A percentile compares a stretch with the other conserved stretches of the same genome.
These are phyloP conservation scores for Penicillium daleae DNA, from an alignment of 495 filamentous ascomycete genomes.

Conservation along the genomic window DNA sequence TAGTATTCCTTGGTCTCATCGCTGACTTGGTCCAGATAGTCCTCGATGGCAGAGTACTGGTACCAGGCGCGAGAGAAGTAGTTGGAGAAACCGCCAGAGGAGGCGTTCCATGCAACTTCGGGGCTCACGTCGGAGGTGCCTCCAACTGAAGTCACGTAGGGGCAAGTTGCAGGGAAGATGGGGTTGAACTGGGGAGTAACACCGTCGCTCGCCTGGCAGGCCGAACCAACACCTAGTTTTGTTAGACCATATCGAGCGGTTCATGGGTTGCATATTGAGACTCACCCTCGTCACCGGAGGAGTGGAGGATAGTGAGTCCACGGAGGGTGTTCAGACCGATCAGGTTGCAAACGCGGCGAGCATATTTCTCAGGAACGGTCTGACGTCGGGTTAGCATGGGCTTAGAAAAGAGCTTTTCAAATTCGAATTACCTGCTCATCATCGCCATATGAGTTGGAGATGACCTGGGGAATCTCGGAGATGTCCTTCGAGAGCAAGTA, in stretches of 20 bases:
- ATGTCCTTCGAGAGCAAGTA: slow-evolving; percentile 59
- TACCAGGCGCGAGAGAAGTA: slow-evolving; percentile 62
- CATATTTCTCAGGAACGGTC: slow-evolving; percentile 67
- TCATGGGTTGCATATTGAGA: slow-evolving; percentile 22
- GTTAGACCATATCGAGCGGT: neutral
- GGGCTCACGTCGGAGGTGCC: slow-evolving; percentile 58
- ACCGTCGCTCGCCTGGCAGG: slow-evolving; percentile 63
- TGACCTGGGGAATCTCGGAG: slow-evolving; percentile 62
- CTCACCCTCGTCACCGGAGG: slow-evolving; percentile 68
- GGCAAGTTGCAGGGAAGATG: slow-evolving; percentile 66
- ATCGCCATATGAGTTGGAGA: slow-evolving; percentile 74
- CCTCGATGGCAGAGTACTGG: slow-evolving; percentile 57
- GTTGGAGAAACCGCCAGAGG: slow-evolving; percentile 69
- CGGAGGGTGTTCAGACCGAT: slow-evolving; percentile 69
- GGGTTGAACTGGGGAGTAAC: slow-evolving; percentile 62
- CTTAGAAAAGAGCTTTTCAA: neutral
- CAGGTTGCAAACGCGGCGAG: slow-evolving; percentile 66
- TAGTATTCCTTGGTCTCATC: slow-evolving; percentile 44
- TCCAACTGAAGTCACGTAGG: slow-evolving; percentile 69
- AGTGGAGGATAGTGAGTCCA: slow-evolving; percentile 66
- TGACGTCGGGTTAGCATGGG: slow-evolving; percentile 31
- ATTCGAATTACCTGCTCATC: slow-evolving; percentile 54
- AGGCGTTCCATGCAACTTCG: slow-evolving; percentile 54
- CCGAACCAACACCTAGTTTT: slow-evolving; percentile 51
- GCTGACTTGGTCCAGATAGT: slow-evolving; percentile 52